A percentile compares a stretch with the other conserved stretches of the same genome.
Evolutionary conservation across 805 yeast genomes (phyloP).

Genomic region (Zygotorulaspora danielsina): DNA sequence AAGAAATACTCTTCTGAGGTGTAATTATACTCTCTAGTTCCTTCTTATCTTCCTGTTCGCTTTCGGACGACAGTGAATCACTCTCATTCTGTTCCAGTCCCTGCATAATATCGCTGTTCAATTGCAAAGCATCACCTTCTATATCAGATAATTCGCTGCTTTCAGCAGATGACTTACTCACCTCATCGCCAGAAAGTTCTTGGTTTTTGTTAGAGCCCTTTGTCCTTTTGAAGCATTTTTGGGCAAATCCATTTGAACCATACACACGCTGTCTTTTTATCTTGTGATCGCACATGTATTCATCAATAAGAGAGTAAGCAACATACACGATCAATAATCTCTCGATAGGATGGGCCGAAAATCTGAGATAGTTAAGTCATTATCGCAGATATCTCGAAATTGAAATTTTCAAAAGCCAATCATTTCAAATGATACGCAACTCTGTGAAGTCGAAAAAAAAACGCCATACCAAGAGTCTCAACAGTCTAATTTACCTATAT

Average conservation of each 20-base stretch:
- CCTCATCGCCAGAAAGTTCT: neutral
- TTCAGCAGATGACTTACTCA: too few relatives aligned
- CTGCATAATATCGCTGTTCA: neutral
- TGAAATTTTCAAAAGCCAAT: too few relatives aligned
- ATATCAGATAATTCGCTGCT: constrained; percentile 1
- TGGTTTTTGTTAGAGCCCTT: neutral
- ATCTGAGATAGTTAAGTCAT: too few relatives aligned
- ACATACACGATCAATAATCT: too few relatives aligned
- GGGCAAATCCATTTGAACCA: neutral
- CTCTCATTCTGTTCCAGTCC: neutral
- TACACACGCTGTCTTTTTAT: neutral
- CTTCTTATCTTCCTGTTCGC: neutral
- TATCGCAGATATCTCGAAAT: too few relatives aligned
- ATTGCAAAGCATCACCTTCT: neutral
- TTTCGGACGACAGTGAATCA: neutral
- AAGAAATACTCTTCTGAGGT: neutral
- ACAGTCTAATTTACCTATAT: too few relatives aligned
- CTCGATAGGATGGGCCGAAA: too few relatives aligned
- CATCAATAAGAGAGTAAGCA: too few relatives aligned
- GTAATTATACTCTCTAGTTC: neutral
- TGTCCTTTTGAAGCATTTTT: neutral
- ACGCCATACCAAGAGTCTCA: too few relatives aligned
- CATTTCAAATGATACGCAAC: too few relatives aligned
- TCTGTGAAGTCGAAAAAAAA: too few relatives aligned
- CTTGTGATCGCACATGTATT: neutral